Evolutionary conservation across 169 alveolate genomes (phyloP).

Genomic region (Theileria annulata): DNA sequence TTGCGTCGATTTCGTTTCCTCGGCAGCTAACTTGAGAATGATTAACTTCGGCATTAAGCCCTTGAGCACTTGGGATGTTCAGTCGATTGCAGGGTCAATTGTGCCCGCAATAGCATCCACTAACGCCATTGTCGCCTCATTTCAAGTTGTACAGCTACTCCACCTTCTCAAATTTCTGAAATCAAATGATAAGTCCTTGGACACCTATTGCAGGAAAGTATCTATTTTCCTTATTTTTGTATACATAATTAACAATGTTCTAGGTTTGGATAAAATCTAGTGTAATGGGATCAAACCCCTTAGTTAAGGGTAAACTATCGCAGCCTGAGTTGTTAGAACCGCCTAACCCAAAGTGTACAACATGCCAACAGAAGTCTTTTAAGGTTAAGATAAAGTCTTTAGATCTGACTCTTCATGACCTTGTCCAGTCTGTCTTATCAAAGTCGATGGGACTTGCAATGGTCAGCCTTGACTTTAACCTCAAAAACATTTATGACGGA

Average conservation of each 20-base stretch:
- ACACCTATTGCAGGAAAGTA: neutral
- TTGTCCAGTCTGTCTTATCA: conserved; percentile 24
- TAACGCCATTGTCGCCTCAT: conserved; percentile 92
- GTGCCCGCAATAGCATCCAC: conserved; percentile 96
- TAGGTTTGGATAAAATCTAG: conserved; percentile 57
- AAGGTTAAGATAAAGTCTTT: conserved; percentile 23
- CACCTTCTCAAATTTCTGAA: conserved; percentile 43
- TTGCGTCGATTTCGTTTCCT: conserved; percentile 86
- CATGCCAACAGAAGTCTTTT: conserved; percentile 37
- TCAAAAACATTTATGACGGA: conserved; percentile 41
- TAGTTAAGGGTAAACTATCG: conserved; percentile 40
- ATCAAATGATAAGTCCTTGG: neutral
- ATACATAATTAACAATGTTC: conserved; percentile 6
- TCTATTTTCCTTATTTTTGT: neutral
- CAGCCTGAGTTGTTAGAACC: conserved; percentile 49
- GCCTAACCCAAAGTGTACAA: conserved; percentile 52
- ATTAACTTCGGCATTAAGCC: conserved; percentile 83
- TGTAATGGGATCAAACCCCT: conserved; percentile 58
- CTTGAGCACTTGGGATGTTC: conserved; percentile 78
- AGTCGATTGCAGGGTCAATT: conserved; percentile 96
- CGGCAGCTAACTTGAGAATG: conserved; percentile 91
- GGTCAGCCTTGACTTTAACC: conserved; percentile 43
- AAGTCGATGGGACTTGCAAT: conserved; percentile 24
- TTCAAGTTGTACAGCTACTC: conserved; percentile 87
- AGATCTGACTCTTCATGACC: conserved; percentile 30